Base-by-base conservation (phyloP, 352 stramenopile genomes). In the Elongisporangium anandrum region DNA sequence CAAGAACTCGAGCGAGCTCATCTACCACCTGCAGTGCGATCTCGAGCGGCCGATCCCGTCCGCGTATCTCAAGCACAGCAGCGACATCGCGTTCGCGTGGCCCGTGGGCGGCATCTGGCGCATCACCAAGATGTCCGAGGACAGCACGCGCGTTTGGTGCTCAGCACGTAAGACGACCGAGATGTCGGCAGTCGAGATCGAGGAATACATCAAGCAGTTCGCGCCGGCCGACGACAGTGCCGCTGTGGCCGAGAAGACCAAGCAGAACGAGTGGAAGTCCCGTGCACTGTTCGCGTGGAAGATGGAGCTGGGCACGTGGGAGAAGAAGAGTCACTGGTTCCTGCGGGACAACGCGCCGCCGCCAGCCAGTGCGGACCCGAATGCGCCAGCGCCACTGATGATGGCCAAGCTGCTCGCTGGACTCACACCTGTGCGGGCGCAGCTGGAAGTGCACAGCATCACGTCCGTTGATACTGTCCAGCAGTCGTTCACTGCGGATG, bases 231-330 rank as follows among this genome's bases (percentile, higher is more conserved):
- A 41, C 7, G 26, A 39, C 23, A 17, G 13, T 9, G 17, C n/a
- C 1, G 54, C 15, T 6, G 24, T 7, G 38, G 34, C 12, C 16
- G 13, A 10, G 50, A 41, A 6, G 17, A 51, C 39, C 34, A 15
- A 15, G 15, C n/a, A n/a, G n/a, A n/a, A 20, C 34, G 50, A n/a
- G n/a, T n/a, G n/a, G n/a, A n/a, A n/a, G n/a, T n/a, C n/a, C n/a
- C 38, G 13, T 58, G 34, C 52, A n/a, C 26, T 70, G 17, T 76
- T 76, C 45, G 52, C 70, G 45, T 76, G 69, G 69, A 73, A 70
- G 49, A 73, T 76, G 69, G 24, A 68, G 38, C 47, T 70, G 3
- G 69, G 65, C 23, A 63, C 38, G 13, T 76, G 63, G 61, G 61
- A 64, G 19, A 50, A 61, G 38, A 2, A 12, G 17, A 61, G 52